Evolutionary conservation across 352 stramenopile species (phyloP), one percentile per base, ranked within the genome.

Genomic region (Globisporangium lucens): DNA sequence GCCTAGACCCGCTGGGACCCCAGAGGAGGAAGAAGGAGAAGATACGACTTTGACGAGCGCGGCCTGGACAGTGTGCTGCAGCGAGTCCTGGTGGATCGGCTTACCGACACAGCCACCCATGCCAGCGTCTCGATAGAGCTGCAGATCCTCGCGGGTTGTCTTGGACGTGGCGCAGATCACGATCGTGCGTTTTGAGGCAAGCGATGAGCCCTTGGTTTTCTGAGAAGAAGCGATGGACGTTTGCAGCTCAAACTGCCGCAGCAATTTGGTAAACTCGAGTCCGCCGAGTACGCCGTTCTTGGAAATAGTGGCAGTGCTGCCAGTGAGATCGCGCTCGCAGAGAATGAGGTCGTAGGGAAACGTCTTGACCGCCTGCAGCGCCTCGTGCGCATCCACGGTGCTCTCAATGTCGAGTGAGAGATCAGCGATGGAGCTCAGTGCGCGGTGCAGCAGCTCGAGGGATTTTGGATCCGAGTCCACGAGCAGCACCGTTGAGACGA

Each of bases 71-170:
- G 91, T 98, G 22, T 79, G 86, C 0, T 89, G 58, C 38, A 98
- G 64, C 2, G 89, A 85, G 7, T 83, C 77, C 4, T 56, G 56
- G 35, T 85, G 75, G 8, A 97, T 55, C 1, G 94, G 94, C 66
- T 95, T 95, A 35, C 81, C 82, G 22, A 98, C 75, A 63, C 92
- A 98, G 5, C 94, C 91, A 70, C 97, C 91, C 79, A 98, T 95
- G n/a, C 91, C 91, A 7, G 75, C 80, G 33, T 94, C 82, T 67
- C 95, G 96, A 73, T 98, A 98, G 8, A 82, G 63, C 55, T 91
- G 80, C 3, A 98, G 74, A 68, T 98, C 89, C 8, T 78, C 70
- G 0, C 78, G 67, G 2, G 80, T 68, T 1, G 85, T 95, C 58
- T 87, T 64, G 12, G 66, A 72, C 20, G 76, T 94, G 12, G 97